These are phyloP conservation scores for Claviceps fusiformis DNA, from an alignment of 2,329 filamentous ascomycete species.

Conservation along the genomic window DNA sequence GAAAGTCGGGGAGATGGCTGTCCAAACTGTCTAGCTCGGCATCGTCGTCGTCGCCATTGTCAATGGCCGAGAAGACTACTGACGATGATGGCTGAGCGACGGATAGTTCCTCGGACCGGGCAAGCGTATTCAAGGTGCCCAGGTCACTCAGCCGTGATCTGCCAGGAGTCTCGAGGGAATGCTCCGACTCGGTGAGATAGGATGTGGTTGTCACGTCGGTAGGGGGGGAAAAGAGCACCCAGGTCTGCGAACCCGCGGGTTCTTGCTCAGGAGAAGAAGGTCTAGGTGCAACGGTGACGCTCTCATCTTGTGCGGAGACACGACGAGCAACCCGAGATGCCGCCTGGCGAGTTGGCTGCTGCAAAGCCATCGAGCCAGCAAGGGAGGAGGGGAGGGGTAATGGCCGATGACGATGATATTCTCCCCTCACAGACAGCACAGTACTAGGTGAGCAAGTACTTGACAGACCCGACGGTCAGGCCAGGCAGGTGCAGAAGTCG, in stretches of 20 bases:
- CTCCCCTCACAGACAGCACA: neutral
- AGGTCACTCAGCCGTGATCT: conserved; percentile 67
- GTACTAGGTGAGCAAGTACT: too few relatives aligned
- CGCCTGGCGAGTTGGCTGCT: conserved; percentile 41
- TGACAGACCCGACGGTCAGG: neutral
- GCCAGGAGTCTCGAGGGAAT: conserved; percentile 51
- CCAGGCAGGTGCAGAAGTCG: neutral
- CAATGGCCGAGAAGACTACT: conserved; percentile 19
- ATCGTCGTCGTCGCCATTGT: conserved; percentile 44
- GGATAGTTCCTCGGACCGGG: conserved; percentile 42
- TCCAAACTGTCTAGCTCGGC: conserved; percentile 85
- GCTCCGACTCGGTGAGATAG: conserved; percentile 54
- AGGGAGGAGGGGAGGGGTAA: neutral
- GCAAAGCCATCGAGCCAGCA: conserved; percentile 38
- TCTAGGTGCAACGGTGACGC: conserved; percentile 12
- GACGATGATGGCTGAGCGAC: conserved; percentile 26
- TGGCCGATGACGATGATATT: too few relatives aligned
- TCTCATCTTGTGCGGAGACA: conserved; percentile 24
- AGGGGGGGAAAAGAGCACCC: conserved; percentile 83
- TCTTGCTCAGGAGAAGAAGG: conserved; percentile 15
- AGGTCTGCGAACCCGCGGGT: conserved; percentile 71
- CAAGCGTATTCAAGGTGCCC: conserved; percentile 60
- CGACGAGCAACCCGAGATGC: conserved; percentile 34
- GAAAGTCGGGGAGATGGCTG: conserved; percentile 79
- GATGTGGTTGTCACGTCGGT: conserved; percentile 50